Evolutionary conservation across 2,329 filamentous ascomycete genomes (phyloP), one percentile per base, ranked within the genome.

Genomic region (Diaporthe velutina): DNA sequence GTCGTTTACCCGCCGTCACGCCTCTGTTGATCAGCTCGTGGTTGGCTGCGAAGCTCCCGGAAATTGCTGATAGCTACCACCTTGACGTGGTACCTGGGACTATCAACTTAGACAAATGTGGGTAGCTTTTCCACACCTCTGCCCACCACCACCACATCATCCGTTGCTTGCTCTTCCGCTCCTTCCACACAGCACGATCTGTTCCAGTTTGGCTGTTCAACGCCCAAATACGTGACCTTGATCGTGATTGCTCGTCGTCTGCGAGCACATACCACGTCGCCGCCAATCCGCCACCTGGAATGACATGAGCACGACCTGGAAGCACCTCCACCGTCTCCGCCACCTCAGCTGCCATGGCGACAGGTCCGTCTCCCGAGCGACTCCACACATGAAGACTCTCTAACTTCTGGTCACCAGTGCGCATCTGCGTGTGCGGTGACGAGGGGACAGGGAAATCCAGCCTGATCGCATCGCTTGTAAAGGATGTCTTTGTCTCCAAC

Each of bases 361-460:
- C 80, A 77, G 80, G 79, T 80, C 77, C 54, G 48, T 79, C 75
- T 76, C 50, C 52, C 52, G 30, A 19, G 33, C 54, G 25, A 40
- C 35, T 28, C 48, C n/a, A 12, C 25, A 40, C 42, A 25, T 22
- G 19, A 50, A 8, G 4, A 64, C 28, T 19, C 38, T 78, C 78
- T 78, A 75, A 60, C 77, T 55, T 55, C 30, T 74, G 12, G 73
- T 13, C 52, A n/a, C 42, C 78, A 87, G 96, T 98, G 76, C 94
- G 97, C 78, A 96, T 98, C 81, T 98, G 95, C 84, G 95, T 98
- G 75, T 98, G 96, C 86, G 97, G 97, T 81, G 97, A 99, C 84
- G 96, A 98, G 85, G 94, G 94, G 80, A 95, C 94, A n/a, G 95
- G 95, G 80, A 98, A 98, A 86, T 97, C 94, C 75, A 97, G 94